Conservation (phyloP, 2,329 filamentous ascomycete genomes). For the Talaromyces sp. region DNA sequence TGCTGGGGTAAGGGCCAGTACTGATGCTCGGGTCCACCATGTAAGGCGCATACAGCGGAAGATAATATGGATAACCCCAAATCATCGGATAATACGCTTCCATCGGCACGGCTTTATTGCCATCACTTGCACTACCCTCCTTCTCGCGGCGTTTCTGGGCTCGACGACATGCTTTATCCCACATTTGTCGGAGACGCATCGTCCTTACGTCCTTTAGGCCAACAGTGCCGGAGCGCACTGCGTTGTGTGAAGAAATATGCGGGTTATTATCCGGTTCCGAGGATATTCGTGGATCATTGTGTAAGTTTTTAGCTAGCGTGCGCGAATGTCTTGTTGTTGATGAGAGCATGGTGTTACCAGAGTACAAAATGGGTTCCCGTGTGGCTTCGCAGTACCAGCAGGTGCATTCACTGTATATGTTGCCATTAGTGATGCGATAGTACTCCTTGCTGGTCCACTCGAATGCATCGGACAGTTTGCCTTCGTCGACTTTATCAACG, state of each 20-base stretch:
- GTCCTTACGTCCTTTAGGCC: not conserved
- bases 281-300: not conserved
- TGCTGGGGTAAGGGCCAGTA: conserved; percentile 36
- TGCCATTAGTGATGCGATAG: not conserved
- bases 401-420: conserved; percentile 6
- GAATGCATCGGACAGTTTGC: conserved; percentile 2
- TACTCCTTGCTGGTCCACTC: conserved; percentile 6
- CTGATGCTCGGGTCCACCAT: conserved; percentile 39
- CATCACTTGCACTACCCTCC: not conserved
- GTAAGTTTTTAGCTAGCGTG: not conserved
- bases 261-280: not conserved
- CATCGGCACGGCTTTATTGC: not conserved
- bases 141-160: not conserved
- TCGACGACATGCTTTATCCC: not conserved
- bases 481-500: conserved; percentile 4
- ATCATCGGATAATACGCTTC: conserved; percentile 27
- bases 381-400: conserved; percentile 9
- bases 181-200: not conserved
- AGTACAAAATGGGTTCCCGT: not conserved
- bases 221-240: not conserved
- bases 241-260: conserved; percentile 6
- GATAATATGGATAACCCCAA: conserved; percentile 43
- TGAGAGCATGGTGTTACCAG: not conserved
- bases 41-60: conserved; percentile 45
- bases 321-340: not conserved